Evolutionary conservation across 768 basidiomycete genomes (phyloP).

Genomic region (Tricholoma saponaceum): DNA sequence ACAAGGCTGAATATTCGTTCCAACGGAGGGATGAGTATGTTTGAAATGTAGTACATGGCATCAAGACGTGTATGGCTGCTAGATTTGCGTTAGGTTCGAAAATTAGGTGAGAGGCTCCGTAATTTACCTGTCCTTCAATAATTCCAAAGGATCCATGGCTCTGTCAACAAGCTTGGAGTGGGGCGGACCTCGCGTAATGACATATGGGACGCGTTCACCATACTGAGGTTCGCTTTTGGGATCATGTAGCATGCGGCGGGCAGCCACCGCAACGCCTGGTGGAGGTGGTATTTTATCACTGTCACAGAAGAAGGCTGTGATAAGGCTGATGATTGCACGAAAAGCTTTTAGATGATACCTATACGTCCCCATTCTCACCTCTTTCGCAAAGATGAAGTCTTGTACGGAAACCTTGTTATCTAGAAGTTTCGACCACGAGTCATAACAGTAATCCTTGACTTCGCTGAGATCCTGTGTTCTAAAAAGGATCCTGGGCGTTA

Average conservation of each 20-base stretch:
- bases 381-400: slow-evolving; percentile 93
- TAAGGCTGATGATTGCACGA: neutral
- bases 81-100: neutral
- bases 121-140: slow-evolving; percentile 59
- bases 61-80: slow-evolving; percentile 73
- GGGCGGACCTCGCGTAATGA: slow-evolving; percentile 67
- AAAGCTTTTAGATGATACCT: slow-evolving; percentile 50
- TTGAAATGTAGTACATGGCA: slow-evolving; percentile 81
- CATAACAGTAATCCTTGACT: slow-evolving; percentile 84
- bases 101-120: neutral
- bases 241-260: slow-evolving; percentile 67
- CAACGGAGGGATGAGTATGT: slow-evolving; percentile 84
- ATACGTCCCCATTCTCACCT: slow-evolving; percentile 91
- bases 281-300: slow-evolving; percentile 86
- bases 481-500: slow-evolving; percentile 70
- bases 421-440: slow-evolving; percentile 80
- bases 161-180: slow-evolving; percentile 68
- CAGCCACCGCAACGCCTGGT: slow-evolving; percentile 88
- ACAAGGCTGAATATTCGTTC: slow-evolving; percentile 89
- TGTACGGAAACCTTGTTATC: slow-evolving; percentile 80
- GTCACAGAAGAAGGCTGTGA: slow-evolving; percentile 46
- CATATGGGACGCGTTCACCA: slow-evolving; percentile 90
- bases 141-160: slow-evolving; percentile 68
- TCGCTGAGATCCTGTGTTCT: slow-evolving; percentile 84
- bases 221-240: slow-evolving; percentile 85